Percentiles rank a stretch among this genome's conserved stretches.
Conservation (phyloP, 129 eudicot genomes). For the Helianthus tuberosus region DNA sequence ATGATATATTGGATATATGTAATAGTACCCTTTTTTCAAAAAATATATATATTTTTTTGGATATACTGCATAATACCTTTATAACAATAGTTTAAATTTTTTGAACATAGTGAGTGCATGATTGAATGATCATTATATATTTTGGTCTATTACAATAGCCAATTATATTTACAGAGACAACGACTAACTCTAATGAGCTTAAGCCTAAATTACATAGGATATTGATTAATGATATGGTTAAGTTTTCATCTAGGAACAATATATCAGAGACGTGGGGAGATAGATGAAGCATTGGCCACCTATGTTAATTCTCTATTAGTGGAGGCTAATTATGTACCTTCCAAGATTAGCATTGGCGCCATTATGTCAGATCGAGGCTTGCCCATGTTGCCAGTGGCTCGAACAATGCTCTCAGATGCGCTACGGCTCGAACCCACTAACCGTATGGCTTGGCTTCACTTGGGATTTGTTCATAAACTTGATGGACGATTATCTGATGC, state of each 20-base stretch:
- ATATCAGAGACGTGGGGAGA: slow-evolving; percentile 68
- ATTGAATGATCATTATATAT: too few species aligned
- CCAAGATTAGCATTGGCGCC: slow-evolving; percentile 70
- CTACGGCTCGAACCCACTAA: slow-evolving; percentile 78
- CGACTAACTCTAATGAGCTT: too few species aligned
- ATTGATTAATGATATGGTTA: too few species aligned
- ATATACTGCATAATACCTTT: too few species aligned
- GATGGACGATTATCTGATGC: slow-evolving; percentile 92
- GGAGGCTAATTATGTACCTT: slow-evolving; percentile 75
- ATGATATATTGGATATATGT: too few species aligned
- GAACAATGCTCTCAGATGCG: slow-evolving; percentile 86
- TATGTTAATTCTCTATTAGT: slow-evolving; percentile 70
- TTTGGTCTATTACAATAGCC: too few species aligned
- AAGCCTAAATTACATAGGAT: too few species aligned
- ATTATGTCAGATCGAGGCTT: slow-evolving; percentile 56
- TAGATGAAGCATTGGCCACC: slow-evolving; percentile 68
- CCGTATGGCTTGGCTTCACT: slow-evolving; percentile 81
- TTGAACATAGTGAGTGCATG: too few species aligned
- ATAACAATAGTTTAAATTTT: too few species aligned
- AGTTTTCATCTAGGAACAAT: slow-evolving; percentile 50
- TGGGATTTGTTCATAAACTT: slow-evolving; percentile 76
- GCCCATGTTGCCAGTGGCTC: slow-evolving; percentile 71
- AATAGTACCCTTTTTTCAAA: too few species aligned
- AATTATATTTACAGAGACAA: too few species aligned
- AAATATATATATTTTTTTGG: too few species aligned